Percentiles rank a stretch among this genome's conserved stretches.
Evolutionary conservation across 495 filamentous ascomycete genomes (phyloP).

Genomic region (Friedmanniomyces endolithicus): DNA sequence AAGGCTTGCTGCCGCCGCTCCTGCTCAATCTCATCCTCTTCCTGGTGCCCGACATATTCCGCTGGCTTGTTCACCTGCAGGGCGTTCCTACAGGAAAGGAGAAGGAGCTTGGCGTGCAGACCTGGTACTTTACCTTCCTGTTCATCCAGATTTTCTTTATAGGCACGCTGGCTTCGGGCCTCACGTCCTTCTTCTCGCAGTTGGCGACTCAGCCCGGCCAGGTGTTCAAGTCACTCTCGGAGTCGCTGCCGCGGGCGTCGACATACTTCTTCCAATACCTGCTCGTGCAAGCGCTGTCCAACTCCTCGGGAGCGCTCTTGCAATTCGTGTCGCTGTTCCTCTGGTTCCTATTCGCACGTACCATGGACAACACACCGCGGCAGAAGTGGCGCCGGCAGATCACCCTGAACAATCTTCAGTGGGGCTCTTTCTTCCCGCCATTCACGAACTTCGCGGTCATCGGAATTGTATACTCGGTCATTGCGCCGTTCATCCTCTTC

Average conservation of each 20-base stretch:
- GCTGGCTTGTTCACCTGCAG: slow-evolving; percentile 59
- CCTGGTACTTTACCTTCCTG: slow-evolving; percentile 87
- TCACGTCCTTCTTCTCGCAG: slow-evolving; percentile 52
- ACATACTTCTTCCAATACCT: slow-evolving; percentile 99
- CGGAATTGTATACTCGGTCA: slow-evolving; percentile 80
- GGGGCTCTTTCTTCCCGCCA: slow-evolving; percentile 89
- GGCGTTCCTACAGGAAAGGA: slow-evolving; percentile 74
- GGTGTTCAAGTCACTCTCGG: slow-evolving; percentile 54
- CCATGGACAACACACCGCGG: slow-evolving; percentile 76
- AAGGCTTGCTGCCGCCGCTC: slow-evolving; percentile 74
- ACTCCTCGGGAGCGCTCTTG: slow-evolving; percentile 80
- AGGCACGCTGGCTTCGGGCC: slow-evolving; percentile 75
- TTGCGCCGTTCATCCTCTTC: slow-evolving; percentile 79
- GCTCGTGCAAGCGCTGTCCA: slow-evolving; percentile 82
- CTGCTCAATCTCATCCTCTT: slow-evolving; percentile 69
- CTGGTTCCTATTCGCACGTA: slow-evolving; percentile 67
- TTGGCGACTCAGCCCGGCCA: slow-evolving; percentile 43
- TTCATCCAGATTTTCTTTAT: slow-evolving; percentile 94
- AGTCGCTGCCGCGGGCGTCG: slow-evolving; percentile 72
- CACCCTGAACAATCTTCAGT: slow-evolving; percentile 61
- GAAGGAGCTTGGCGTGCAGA: slow-evolving; percentile 70
- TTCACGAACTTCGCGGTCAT: slow-evolving; percentile 95
- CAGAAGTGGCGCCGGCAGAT: slow-evolving; percentile 82
- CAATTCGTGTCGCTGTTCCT: slow-evolving; percentile 64
- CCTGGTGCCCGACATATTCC: slow-evolving; percentile 67